Evolutionary conservation across 257 asterid species (phyloP).

Genomic region (Lycium ferocissimum): DNA sequence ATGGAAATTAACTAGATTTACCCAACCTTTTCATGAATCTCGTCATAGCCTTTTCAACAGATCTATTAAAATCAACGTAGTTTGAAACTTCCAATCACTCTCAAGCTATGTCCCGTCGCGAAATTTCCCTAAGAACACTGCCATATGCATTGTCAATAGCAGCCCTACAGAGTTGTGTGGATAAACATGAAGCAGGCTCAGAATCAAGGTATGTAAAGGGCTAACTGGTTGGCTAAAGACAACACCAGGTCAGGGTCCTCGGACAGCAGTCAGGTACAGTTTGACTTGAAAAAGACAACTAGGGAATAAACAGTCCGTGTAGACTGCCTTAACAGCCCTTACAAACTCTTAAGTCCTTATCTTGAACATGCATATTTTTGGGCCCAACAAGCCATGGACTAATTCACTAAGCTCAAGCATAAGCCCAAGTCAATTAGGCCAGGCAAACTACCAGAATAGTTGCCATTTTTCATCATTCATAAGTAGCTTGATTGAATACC

Average conservation of each 20-base stretch:
- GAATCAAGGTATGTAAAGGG: not conserved
- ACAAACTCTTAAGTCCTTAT: not conserved
- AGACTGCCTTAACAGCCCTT: constrained; percentile 6
- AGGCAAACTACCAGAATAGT: constrained; percentile 13
- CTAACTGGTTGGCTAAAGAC: not conserved
- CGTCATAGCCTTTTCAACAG: not conserved
- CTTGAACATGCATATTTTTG: not conserved
- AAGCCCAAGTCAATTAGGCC: not conserved
- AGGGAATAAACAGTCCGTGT: not conserved
- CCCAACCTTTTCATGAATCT: constrained; percentile 23
- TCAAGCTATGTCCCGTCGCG: not conserved
- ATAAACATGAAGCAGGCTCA: not conserved
- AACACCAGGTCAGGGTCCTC: not conserved
- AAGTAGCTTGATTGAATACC: constrained; percentile 12
- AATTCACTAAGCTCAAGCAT: not conserved
- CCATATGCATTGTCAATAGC: not conserved
- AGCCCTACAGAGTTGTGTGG: not conserved
- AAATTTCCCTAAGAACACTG: not conserved
- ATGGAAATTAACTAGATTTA: constrained; percentile 8
- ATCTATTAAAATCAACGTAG: not conserved
- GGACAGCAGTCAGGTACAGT: not conserved
- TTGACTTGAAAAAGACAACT: not conserved
- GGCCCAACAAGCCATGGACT: constrained; percentile 14
- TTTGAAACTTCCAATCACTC: not conserved
- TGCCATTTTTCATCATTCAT: not conserved